These are phyloP conservation scores for Mycogone perniciosa DNA, from an alignment of 2,329 filamentous ascomycete species.

Conservation along the genomic window DNA sequence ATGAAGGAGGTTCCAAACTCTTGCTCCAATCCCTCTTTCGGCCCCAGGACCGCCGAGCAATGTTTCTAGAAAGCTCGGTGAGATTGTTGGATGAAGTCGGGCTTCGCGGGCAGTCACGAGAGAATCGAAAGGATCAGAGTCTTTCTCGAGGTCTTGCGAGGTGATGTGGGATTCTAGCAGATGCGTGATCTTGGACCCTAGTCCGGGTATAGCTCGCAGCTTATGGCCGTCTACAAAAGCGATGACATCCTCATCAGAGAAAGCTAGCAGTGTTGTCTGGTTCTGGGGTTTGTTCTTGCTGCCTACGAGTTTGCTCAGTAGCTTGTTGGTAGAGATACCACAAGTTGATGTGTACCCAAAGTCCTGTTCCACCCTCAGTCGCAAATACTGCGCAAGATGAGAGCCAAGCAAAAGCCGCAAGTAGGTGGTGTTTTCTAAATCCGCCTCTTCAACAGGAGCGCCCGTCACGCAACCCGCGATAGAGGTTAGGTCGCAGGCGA, in stretches of 20 bases:
- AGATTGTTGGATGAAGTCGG: conserved; percentile 56
- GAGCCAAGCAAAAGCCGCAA: conserved; percentile 69
- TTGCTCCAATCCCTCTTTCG: conserved; percentile 63
- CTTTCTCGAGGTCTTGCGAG: conserved; percentile 25
- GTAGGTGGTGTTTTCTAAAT: conserved; percentile 34
- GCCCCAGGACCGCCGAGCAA: conserved; percentile 65
- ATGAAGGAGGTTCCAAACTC: conserved; percentile 73
- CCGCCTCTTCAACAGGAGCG: conserved; percentile 14
- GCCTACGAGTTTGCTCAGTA: conserved; percentile 79
- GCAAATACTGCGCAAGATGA: conserved; percentile 70
- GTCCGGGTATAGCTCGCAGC: conserved; percentile 75
- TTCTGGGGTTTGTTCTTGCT: conserved; percentile 78
- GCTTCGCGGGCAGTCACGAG: conserved; percentile 60
- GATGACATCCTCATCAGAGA: conserved; percentile 49
- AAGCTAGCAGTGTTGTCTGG: conserved; percentile 76
- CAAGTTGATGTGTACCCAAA: conserved; percentile 83
- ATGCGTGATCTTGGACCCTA: conserved; percentile 63
- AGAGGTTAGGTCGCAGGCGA: conserved; percentile 64
- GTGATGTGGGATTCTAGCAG: conserved; percentile 49
- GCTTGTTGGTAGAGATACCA: conserved; percentile 81
- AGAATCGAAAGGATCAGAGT: conserved; percentile 32
- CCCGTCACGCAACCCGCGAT: conserved; percentile 56
- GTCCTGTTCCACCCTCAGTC: conserved; percentile 64
- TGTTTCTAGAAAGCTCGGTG: conserved; percentile 57
- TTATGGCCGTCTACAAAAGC: conserved; percentile 70